These are phyloP conservation scores for Centella asiatica DNA, from an alignment of 129 eudicot species.

Conservation along the genomic window DNA sequence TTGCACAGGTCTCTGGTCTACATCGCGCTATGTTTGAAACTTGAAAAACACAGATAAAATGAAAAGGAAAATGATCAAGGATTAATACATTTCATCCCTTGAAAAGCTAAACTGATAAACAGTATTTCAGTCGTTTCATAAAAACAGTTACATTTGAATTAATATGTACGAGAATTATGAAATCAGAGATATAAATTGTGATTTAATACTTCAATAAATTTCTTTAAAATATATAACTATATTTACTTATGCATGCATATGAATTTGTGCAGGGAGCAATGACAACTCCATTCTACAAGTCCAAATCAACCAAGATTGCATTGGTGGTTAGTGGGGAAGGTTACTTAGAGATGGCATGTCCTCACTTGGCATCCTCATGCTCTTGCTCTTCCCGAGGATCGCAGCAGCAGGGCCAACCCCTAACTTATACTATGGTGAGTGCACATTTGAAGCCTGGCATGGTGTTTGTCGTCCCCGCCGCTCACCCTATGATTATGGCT, in stretches of 20 bases:
- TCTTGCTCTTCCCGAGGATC: not conserved
- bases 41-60: no score
- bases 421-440: conserved; percentile 39
- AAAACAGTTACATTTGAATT: no score
- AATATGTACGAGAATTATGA: no score
- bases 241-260: not conserved
- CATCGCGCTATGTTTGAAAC: no score
- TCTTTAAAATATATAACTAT: no score
- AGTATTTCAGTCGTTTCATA: no score
- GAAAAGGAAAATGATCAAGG: no score
- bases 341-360: conserved; percentile 63
- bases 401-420: not conserved
- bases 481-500: conserved; percentile 48
- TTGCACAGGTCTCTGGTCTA: conserved; percentile 28
- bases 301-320: conserved; percentile 34
- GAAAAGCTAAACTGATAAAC: no score
- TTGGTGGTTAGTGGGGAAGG: conserved; percentile 47
- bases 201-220: no score
- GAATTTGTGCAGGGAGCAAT: conserved; percentile 42
- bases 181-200: no score
- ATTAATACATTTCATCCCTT: no score
- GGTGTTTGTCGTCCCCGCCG: conserved; percentile 58
- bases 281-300: conserved; percentile 42
- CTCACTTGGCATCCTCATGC: conserved; percentile 24
- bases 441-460: conserved; percentile 35